These are phyloP conservation scores for Suaeda aralocaspica DNA, from an alignment of 148 eudicot genomes.

Conservation along the genomic window DNA sequence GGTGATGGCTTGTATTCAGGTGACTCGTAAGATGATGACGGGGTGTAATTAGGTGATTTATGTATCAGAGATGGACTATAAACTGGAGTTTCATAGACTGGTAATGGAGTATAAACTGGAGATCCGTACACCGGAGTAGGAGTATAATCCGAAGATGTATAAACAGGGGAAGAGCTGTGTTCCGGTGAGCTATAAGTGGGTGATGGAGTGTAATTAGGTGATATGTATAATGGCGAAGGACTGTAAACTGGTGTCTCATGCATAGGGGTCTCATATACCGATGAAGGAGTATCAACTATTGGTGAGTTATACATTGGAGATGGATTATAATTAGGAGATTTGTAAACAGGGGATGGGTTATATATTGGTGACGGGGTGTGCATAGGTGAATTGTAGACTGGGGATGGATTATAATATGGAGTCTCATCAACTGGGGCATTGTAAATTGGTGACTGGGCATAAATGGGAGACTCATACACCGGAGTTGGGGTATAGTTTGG, in stretches of 20 bases:
- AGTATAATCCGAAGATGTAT: neutral
- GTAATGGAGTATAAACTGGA: neutral
- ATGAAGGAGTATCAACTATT: too few relatives aligned
- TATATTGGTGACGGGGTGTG: neutral
- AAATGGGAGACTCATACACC: neutral
- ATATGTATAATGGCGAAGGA: neutral
- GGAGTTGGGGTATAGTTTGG: neutral
- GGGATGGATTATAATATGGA: neutral
- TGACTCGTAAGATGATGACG: neutral
- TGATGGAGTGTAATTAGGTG: neutral
- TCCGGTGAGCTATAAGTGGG: neutral
- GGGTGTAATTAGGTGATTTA: neutral
- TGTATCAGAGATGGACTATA: neutral
- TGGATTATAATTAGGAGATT: neutral
- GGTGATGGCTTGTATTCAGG: neutral
- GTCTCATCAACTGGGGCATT: neutral
- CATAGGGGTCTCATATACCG: too few relatives aligned
- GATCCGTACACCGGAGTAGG: neutral
- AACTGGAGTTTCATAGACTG: neutral
- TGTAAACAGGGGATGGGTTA: neutral
- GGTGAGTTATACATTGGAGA: neutral
- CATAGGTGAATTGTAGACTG: neutral
- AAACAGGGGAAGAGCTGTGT: neutral
- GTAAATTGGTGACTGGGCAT: neutral
- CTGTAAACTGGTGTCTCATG: neutral